Conservation (phyloP, 1,284 basidiomycete species). For the Cutaneotrichosporon spelunceum region DNA sequence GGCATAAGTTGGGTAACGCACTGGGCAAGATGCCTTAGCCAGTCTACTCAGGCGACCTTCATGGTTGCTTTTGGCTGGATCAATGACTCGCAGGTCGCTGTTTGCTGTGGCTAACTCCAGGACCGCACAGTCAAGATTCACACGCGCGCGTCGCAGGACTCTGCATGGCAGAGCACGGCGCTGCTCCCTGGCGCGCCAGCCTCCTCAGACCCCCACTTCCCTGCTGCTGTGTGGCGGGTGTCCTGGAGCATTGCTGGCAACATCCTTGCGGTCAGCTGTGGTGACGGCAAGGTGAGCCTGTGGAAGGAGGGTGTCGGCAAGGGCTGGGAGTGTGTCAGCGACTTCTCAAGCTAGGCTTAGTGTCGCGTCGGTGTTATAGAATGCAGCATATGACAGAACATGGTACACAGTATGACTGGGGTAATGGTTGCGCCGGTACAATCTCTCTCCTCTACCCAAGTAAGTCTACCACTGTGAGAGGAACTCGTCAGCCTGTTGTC, state of each 20-base stretch:
- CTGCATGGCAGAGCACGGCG: slow-evolving; percentile 79
- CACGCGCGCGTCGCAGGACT: slow-evolving; percentile 76
- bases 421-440: neutral
- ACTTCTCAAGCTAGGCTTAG: slow-evolving; percentile 67
- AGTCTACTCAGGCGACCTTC: too few relatives aligned
- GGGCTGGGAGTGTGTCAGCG: slow-evolving; percentile 93
- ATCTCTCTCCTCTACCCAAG: neutral
- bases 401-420: neutral
- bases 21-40: too few relatives aligned
- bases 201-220: slow-evolving; percentile 67
- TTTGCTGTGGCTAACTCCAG: slow-evolving; percentile 52
- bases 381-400: slow-evolving; percentile 4
- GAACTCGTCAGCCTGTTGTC: slow-evolving; percentile 27
- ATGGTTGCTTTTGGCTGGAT: too few relatives aligned
- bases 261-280: slow-evolving; percentile 92
- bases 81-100: too few relatives aligned
- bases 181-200: slow-evolving; percentile 66
- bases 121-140: slow-evolving; percentile 92
- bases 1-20: too few relatives aligned
- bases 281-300: slow-evolving; percentile 94
- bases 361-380: slow-evolving; percentile 3
- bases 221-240: slow-evolving; percentile 94
- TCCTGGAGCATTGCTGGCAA: slow-evolving; percentile 97
- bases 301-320: slow-evolving; percentile 99
- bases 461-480: slow-evolving; percentile 16